phyloP scores from a whole-genome alignment of 805 yeast genomes.

The Candida vaughaniae region DNA sequence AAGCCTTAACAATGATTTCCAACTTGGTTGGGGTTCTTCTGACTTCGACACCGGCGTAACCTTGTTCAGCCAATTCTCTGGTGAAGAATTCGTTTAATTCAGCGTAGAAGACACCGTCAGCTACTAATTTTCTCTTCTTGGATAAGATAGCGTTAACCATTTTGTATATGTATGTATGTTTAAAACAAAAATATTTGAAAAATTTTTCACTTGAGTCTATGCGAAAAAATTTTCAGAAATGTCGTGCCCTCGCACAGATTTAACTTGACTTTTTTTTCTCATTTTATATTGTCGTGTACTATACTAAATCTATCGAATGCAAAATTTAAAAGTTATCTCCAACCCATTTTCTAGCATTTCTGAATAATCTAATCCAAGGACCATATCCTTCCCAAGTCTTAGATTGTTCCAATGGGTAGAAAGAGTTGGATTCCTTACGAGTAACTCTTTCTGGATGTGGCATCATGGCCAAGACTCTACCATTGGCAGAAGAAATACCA shows the following conservation, averaged over 20 bases:
- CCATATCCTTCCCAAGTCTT: constrained; percentile 79
- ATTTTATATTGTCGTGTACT: no score
- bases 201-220: constrained; percentile 7
- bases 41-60: constrained; percentile 99
- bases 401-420: constrained; percentile 67
- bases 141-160: constrained; percentile 60
- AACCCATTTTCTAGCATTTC: constrained; percentile 94
- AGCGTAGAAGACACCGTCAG: constrained; percentile 99
- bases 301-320: no score
- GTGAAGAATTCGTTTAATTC: constrained; percentile 99
- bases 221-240: constrained; percentile 6
- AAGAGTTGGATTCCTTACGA: constrained; percentile 85
- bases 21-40: constrained; percentile 97
- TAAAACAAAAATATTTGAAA: constrained; percentile 9
- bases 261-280: no score
- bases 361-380: constrained; percentile 93
- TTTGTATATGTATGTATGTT: constrained; percentile 10
- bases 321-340: constrained; percentile 37
- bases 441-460: constrained; percentile 98
- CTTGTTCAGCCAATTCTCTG: constrained; percentile 99
- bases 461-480: constrained; percentile 97
- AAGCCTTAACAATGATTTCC: constrained; percentile 98
- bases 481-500: constrained; percentile 86
- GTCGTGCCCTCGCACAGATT: no score
- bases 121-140: constrained; percentile 98